These are phyloP conservation scores for Daldinia grandis DNA, from an alignment of 495 filamentous ascomycete species.

Conservation along the genomic window DNA sequence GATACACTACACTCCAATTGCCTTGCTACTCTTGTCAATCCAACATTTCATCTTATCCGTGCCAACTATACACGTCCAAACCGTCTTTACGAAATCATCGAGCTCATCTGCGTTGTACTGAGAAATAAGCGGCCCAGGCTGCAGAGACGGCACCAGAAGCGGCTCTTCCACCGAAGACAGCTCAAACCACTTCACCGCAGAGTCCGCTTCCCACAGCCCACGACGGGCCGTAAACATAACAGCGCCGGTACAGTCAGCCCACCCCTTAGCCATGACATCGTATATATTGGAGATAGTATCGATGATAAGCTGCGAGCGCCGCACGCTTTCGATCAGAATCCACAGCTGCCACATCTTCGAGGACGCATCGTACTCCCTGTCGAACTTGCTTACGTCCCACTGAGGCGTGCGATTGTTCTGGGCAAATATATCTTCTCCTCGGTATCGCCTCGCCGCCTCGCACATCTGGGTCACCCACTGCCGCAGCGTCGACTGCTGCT, in stretches of 20 bases:
- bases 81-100: not conserved
- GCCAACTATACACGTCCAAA: not conserved
- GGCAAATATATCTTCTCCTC: not conserved
- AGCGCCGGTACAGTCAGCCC: not conserved
- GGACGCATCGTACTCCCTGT: slow-evolving; percentile 4
- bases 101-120: not conserved
- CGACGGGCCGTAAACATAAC: not conserved
- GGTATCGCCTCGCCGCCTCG: not conserved
- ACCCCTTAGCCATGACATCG: not conserved
- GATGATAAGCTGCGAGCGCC: slow-evolving; percentile 8
- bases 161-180: not conserved
- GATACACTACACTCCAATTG: not conserved
- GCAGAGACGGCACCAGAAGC: not conserved
- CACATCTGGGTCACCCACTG: not conserved
- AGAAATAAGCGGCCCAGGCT: not conserved
- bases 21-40: not conserved
- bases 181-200: not conserved
- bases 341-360: slow-evolving; percentile 8
- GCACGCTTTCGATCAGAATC: slow-evolving; percentile 18
- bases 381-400: not conserved
- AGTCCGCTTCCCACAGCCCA: not conserved
- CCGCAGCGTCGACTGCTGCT: slow-evolving; percentile 6
- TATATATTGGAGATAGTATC: slow-evolving; percentile 34
- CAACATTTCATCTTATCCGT: not conserved
- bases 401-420: not conserved